phyloP scores from a whole-genome alignment of 176 grass and related monocot genomes.

The sorghum (Sorghum bicolor) region DNA sequence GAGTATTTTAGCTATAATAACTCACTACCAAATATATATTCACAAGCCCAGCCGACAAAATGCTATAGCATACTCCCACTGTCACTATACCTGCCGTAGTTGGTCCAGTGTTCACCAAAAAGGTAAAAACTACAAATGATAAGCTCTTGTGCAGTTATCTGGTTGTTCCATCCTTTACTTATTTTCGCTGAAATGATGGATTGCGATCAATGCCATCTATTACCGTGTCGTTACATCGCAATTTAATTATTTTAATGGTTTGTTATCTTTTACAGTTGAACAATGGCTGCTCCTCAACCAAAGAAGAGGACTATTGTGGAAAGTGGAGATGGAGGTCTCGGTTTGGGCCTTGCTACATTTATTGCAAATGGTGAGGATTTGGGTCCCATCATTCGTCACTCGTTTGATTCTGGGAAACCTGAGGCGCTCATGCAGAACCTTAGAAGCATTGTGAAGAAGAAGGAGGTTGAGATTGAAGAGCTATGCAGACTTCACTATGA shows the following conservation, averaged over 20 bases:
- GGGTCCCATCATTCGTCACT: conserved; percentile 74
- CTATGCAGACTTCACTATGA: conserved; percentile 82
- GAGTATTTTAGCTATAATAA: not conserved
- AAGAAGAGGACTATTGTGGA: conserved; percentile 68
- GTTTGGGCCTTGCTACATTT: conserved; percentile 52
- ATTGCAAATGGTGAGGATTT: conserved; percentile 83
- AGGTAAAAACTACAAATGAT: not conserved
- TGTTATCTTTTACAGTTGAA: conserved; percentile 35
- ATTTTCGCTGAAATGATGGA: not conserved
- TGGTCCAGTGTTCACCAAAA: not conserved
- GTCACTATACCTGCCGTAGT: not conserved
- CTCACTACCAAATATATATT: not conserved
- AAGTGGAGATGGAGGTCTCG: conserved; percentile 69
- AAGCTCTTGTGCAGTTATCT: not conserved
- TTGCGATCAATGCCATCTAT: not conserved
- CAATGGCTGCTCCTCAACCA: conserved; percentile 49
- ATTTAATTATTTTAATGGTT: not conserved
- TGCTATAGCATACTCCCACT: not conserved
- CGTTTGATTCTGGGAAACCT: conserved; percentile 75
- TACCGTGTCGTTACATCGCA: not conserved
- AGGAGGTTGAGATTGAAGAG: conserved; percentile 92
- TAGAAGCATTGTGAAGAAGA: conserved; percentile 75
- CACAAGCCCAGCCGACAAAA: not conserved
- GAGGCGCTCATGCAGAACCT: conserved; percentile 74
- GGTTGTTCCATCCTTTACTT: not conserved